Evolutionary conservation across 1,284 basidiomycete genomes (phyloP).

Genomic region (Prillingera fragicola): DNA sequence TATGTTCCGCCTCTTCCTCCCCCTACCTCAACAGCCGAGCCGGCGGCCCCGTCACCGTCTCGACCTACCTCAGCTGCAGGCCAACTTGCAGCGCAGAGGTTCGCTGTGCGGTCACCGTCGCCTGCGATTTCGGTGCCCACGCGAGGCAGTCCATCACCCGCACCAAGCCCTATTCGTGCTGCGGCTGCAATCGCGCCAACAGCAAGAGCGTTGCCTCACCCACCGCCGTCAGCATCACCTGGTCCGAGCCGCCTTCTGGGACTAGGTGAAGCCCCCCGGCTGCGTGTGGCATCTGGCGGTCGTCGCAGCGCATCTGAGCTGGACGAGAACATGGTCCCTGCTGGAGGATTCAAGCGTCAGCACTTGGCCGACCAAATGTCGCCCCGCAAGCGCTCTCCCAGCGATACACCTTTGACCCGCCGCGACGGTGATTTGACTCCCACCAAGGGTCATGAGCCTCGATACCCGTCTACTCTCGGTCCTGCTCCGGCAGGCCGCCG

Average conservation of each 20-base stretch:
- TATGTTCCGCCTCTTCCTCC: slow-evolving; percentile 12
- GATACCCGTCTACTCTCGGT: background rate
- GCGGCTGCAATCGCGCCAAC: too few relatives aligned
- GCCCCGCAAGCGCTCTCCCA: slow-evolving; percentile 36
- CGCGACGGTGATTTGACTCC: slow-evolving; percentile 22
- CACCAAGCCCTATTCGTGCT: too few relatives aligned
- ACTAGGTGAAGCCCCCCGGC: slow-evolving; percentile 31
- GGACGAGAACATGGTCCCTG: slow-evolving; percentile 20
- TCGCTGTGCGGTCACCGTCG: too few relatives aligned
- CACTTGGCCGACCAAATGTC: slow-evolving; percentile 34
- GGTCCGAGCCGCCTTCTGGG: slow-evolving; percentile 5
- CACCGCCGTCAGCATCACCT: too few relatives aligned
- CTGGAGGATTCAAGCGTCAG: slow-evolving; percentile 25
- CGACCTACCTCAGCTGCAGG: too few relatives aligned
- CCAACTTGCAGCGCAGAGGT: too few relatives aligned
- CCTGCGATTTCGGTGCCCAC: too few relatives aligned
- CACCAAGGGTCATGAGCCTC: slow-evolving; percentile 4
- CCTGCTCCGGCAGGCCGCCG: background rate
- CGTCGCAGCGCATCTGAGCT: slow-evolving; percentile 15
- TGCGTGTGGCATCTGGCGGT: slow-evolving; percentile 33
- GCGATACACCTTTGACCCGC: slow-evolving; percentile 9
- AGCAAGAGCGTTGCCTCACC: too few relatives aligned
- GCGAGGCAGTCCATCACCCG: too few relatives aligned
- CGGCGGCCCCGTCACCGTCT: too few relatives aligned
- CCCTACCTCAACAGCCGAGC: too few relatives aligned